Evolutionary conservation across 2,329 filamentous ascomycete species (phyloP).

Genomic region (Chrysoporthe deuterocubensis): DNA sequence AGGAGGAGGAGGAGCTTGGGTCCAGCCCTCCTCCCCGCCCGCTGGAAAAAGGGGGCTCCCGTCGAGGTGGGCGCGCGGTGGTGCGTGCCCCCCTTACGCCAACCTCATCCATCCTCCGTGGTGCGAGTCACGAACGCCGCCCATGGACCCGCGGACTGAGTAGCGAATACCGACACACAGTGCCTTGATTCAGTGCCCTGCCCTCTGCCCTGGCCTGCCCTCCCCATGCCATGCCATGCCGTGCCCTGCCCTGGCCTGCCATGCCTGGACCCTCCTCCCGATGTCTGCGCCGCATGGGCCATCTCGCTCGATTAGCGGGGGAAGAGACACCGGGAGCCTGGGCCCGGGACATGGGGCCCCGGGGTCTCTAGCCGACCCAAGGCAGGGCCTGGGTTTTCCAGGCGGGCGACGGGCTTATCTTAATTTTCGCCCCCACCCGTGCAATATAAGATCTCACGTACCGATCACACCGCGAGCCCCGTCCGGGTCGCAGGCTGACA

Average conservation of each 20-base stretch:
- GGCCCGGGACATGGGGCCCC: not conserved
- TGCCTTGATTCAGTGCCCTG: not conserved
- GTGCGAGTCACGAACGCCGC: constrained; percentile 1
- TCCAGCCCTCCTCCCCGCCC: constrained; percentile 4
- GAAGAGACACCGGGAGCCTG: constrained; percentile 2
- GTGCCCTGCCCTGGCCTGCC: too few species aligned
- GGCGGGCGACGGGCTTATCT: constrained; percentile 9
- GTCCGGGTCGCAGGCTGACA: too few species aligned
- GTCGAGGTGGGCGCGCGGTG: not conserved
- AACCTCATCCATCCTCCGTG: not conserved
- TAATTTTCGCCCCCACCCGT: constrained; percentile 3
- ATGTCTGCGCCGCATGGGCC: constrained; percentile 4
- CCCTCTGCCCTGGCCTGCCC: too few species aligned
- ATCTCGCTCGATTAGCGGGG: constrained; percentile 4
- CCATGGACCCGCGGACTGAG: not conserved
- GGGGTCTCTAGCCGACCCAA: not conserved
- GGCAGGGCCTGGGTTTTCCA: not conserved
- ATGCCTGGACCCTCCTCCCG: constrained; percentile 8
- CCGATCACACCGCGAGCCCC: not conserved
- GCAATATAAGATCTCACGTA: constrained; percentile 11
- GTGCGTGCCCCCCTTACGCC: not conserved
- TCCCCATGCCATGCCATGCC: not conserved
- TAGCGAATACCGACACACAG: not conserved
- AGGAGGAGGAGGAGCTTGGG: not conserved
- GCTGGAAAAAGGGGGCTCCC: constrained; percentile 8